Conservation (phyloP, 1,139 yeast species). For the Candida sp. region DNA sequence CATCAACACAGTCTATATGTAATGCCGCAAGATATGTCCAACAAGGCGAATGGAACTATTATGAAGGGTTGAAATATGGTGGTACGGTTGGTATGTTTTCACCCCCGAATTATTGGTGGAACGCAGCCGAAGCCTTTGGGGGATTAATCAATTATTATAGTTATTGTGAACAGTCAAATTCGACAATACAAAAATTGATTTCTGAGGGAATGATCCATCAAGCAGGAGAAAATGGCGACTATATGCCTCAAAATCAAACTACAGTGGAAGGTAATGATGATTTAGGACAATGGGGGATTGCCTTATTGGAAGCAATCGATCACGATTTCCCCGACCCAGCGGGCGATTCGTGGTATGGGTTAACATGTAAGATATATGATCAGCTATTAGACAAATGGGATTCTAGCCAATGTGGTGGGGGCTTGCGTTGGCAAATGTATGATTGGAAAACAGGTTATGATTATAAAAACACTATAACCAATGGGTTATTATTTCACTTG, state of each 20-base stretch:
- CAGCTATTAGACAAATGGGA: constrained; percentile 82
- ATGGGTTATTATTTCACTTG: constrained; percentile 72
- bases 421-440: constrained; percentile 84
- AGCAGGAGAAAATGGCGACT: constrained; percentile 50
- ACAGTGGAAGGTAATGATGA: constrained; percentile 71
- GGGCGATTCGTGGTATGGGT: constrained; percentile 60
- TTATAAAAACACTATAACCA: constrained; percentile 77
- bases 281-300: constrained; percentile 69
- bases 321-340: constrained; percentile 51
- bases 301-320: constrained; percentile 60
- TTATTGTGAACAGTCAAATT: constrained; percentile 43
- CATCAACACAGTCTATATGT: constrained; percentile 37
- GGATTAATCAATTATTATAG: constrained; percentile 53
- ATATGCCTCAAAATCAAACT: constrained; percentile 57
- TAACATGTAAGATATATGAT: constrained; percentile 74
- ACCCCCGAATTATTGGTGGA: constrained; percentile 70
- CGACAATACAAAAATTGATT: constrained; percentile 34
- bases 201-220: constrained; percentile 46
- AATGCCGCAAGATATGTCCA: constrained; percentile 45
- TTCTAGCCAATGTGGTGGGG: constrained; percentile 59
- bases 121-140: constrained; percentile 68
- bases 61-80: constrained; percentile 49
- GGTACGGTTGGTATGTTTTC: constrained; percentile 61
- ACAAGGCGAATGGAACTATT: constrained; percentile 56
- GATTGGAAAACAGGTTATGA: constrained; percentile 73